These are phyloP conservation scores for Venturia effusa DNA, from an alignment of 2,329 filamentous ascomycete genomes.

Conservation along the genomic window DNA sequence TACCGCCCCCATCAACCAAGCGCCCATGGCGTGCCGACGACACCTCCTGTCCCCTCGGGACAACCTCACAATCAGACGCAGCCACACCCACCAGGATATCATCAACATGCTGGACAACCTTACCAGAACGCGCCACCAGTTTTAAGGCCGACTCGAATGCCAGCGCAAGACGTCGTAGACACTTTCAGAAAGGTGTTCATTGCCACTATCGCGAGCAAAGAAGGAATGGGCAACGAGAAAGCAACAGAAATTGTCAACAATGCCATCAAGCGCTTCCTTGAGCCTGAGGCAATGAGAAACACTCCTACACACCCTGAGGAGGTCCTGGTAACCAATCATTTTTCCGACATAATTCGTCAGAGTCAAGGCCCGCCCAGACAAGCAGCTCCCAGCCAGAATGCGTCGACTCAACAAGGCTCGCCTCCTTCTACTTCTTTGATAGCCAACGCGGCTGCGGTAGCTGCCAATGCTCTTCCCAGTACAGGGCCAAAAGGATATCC, in stretches of 20 bases:
- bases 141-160: not conserved
- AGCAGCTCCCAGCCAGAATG: not conserved
- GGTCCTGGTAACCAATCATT: not conserved
- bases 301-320: not conserved
- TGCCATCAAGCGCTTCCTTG: conserved; percentile 9
- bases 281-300: conserved; percentile 9
- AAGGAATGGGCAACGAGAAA: not conserved
- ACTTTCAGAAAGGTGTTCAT: conserved; percentile 11
- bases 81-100: not conserved
- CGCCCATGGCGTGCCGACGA: not conserved
- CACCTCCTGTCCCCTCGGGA: not conserved
- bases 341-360: conserved; percentile 2
- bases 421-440: not conserved
- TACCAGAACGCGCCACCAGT: not conserved
- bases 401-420: not conserved
- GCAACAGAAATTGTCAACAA: conserved; percentile 8
- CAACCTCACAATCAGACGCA: not conserved
- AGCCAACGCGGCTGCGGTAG: not conserved
- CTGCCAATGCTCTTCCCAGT: conserved; percentile 1
- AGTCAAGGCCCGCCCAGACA: conserved; percentile 11
- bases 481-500: not conserved
- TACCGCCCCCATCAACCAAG: not conserved
- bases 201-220: not conserved
- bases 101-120: not conserved
- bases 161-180: conserved; percentile 10